These are phyloP conservation scores for Erodium maritimum DNA, from an alignment of 345 rosid species.

Conservation along the genomic window DNA sequence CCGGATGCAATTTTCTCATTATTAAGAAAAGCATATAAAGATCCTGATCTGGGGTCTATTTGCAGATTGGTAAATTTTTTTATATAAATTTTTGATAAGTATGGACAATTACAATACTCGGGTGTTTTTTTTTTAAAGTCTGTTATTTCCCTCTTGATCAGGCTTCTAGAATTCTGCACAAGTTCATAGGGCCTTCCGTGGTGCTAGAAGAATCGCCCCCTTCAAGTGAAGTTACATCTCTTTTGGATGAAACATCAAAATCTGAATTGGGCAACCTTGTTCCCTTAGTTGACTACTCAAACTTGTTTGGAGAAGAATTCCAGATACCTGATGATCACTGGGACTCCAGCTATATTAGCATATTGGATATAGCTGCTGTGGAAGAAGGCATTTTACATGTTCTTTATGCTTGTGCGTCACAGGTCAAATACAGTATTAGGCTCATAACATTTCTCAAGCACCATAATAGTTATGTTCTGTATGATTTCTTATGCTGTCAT, in stretches of 20 bases:
- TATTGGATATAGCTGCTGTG: conserved; percentile 57
- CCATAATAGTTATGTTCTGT: not conserved
- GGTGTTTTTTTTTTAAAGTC: conserved; percentile 4
- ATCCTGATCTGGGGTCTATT: conserved; percentile 42
- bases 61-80: conserved; percentile 68
- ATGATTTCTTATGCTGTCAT: conserved; percentile 7
- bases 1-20: conserved; percentile 51
- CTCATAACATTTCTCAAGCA: conserved; percentile 4
- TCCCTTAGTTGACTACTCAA: conserved; percentile 43
- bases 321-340: conserved; percentile 35
- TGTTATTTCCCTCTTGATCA: conserved; percentile 16
- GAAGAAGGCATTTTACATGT: conserved; percentile 82
- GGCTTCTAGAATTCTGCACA: conserved; percentile 57
- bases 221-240: conserved; percentile 24
- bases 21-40: conserved; percentile 57
- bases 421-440: conserved; percentile 44
- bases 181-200: conserved; percentile 34
- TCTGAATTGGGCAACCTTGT: conserved; percentile 26
- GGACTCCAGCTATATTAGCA: conserved; percentile 38
- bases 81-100: no score
- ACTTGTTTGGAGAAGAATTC: conserved; percentile 66
- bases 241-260: conserved; percentile 31
- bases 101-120: not conserved
- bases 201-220: conserved; percentile 24
- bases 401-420: conserved; percentile 80